Percentiles rank a stretch among this genome's conserved stretches.
Evolutionary conservation across 2,329 filamentous ascomycete genomes (phyloP).

Genomic region (Colletotrichum gloeosporioides): DNA sequence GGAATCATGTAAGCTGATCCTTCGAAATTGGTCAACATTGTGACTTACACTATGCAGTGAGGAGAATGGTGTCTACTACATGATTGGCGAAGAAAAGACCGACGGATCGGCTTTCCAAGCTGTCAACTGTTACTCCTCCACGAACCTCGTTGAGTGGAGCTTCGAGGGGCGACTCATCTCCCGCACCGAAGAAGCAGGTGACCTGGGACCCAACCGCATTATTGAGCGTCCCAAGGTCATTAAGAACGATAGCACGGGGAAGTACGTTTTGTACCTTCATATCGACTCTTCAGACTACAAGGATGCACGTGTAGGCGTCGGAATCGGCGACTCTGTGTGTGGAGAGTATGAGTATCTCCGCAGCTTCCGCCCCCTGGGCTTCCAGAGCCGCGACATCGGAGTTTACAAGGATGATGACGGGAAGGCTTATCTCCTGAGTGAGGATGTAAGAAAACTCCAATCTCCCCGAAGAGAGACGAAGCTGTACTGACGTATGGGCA

Average conservation of each 20-base stretch:
- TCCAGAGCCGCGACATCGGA: conserved; percentile 60
- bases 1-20: conserved; percentile 52
- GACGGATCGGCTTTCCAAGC: conserved; percentile 66
- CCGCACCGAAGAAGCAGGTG: conserved; percentile 50
- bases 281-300: conserved; percentile 67
- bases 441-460: conserved; percentile 53
- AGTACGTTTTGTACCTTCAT: conserved; percentile 75
- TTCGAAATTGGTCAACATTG: background rate
- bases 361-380: conserved; percentile 39
- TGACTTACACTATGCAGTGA: conserved; percentile 28
- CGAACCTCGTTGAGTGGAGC: conserved; percentile 68
- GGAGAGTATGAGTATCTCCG: conserved; percentile 54
- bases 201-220: conserved; percentile 66
- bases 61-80: conserved; percentile 65
- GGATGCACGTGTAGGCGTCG: conserved; percentile 70
- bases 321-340: conserved; percentile 62
- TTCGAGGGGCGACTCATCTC: conserved; percentile 65
- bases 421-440: conserved; percentile 64
- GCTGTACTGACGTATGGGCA: background rate
- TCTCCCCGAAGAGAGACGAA: background rate
- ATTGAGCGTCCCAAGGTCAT: conserved; percentile 74
- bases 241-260: conserved; percentile 66
- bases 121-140: conserved; percentile 71
- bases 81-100: conserved; percentile 74
- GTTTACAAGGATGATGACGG: conserved; percentile 68